Evolutionary conservation across 2,329 filamentous ascomycete species (phyloP), one percentile per base, ranked within the genome.

Genomic region (Alternaria alternata): DNA sequence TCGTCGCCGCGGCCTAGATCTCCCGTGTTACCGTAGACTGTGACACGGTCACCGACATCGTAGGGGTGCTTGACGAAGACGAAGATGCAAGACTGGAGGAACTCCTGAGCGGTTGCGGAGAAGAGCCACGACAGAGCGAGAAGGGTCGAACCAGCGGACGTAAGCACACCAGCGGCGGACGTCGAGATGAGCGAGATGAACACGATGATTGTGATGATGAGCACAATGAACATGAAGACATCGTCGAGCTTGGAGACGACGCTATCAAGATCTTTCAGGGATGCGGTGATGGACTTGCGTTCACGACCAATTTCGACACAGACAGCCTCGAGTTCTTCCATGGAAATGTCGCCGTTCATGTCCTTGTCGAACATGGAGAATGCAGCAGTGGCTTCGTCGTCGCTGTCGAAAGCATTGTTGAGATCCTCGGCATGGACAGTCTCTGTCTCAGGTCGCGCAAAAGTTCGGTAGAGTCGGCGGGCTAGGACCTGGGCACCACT

Each of bases 31-130:
- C 94, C 94, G 72, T 97, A 97, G 20, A 98, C 87, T 1, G 91
- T 92, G 7, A 98, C 92, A 70, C 94, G 89, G 76, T 98, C 94
- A 54, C 94, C 94, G 4, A 97, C 94, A 77, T 98, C 94, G 70
- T 97, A 98, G 0, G 94, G 94, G 76, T 98, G 94, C 82, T 97
- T 97, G 80, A 97, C 90, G 70, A 97, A 97, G 67, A 97, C 94
- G 75, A 97, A 97, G 68, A 97, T 91, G 74, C 94, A 88, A 9
- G 93, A 97, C 80, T 97, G 93, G 3, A 97, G 83, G 68, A 98
- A 97, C 74, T 98, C 94, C 74, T 97, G 93, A 0, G 94, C 94
- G 0, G 94, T 97, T 0, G 92, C 91, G 61, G 93, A 92, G 69
- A 98, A 92, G 56, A 97, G 84, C 94, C 94, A 98, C 0, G 93